Percentiles rank a stretch among this genome's conserved stretches.
Conservation (phyloP, 2,329 filamentous ascomycete species). For the Cercospora citrullina region DNA sequence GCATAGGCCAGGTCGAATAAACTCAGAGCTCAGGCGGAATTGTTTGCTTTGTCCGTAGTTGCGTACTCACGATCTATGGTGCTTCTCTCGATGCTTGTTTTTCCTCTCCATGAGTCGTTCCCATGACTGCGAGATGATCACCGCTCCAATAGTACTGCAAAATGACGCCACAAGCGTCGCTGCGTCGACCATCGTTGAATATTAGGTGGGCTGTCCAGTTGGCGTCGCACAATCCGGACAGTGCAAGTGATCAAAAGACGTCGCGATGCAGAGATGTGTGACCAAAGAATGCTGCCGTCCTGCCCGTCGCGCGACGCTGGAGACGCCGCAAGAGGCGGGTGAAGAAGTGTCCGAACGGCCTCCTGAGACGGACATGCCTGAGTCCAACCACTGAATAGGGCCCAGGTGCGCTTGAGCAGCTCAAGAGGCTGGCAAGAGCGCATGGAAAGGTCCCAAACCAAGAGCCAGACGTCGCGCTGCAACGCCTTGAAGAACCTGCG, state of each 20-base stretch:
- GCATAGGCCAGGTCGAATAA: background rate
- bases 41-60: background rate
- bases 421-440: background rate
- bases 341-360: background rate
- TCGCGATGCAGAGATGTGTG: background rate
- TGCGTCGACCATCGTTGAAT: constrained; percentile 4
- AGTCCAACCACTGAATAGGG: background rate
- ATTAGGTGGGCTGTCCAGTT: background rate
- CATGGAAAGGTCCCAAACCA: background rate
- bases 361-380: background rate
- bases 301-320: background rate
- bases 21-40: background rate
- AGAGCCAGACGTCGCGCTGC: background rate
- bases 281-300: background rate
- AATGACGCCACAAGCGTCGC: background rate
- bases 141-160: constrained; percentile 6
- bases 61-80: background rate
- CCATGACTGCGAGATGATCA: constrained; percentile 8
- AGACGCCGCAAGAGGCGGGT: background rate
- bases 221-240: background rate
- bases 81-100: background rate
- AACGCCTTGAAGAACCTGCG: background rate
- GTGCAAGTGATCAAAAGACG: background rate
- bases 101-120: background rate
- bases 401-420: background rate